These are phyloP conservation scores for Anthracocystis setariae DNA, from an alignment of 1,284 basidiomycete species.

Conservation along the genomic window DNA sequence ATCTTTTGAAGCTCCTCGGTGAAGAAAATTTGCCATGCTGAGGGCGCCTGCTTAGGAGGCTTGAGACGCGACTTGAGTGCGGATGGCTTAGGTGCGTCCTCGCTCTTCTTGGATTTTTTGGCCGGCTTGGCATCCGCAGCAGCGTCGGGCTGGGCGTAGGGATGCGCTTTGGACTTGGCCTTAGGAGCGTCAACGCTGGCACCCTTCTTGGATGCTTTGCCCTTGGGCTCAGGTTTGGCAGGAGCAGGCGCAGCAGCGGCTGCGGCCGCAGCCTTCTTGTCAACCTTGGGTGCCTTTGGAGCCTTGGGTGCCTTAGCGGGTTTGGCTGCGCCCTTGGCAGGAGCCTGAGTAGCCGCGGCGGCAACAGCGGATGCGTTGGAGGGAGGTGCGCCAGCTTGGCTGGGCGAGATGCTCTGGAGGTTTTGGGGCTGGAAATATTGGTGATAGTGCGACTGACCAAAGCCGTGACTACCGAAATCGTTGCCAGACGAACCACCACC, in stretches of 20 bases:
- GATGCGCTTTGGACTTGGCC: slow-evolving; percentile 46
- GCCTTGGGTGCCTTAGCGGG: slow-evolving; percentile 35
- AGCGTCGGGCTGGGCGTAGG: slow-evolving; percentile 42
- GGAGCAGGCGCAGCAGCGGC: slow-evolving; percentile 26
- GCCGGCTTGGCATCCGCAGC: slow-evolving; percentile 36
- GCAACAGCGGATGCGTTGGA: slow-evolving; percentile 25
- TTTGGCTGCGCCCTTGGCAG: slow-evolving; percentile 33
- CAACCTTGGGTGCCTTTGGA: slow-evolving; percentile 37
- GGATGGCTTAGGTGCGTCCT: slow-evolving; percentile 65
- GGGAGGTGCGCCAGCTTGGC: slow-evolving; percentile 46
- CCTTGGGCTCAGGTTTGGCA: slow-evolving; percentile 37
- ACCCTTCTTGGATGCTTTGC: slow-evolving; percentile 43
- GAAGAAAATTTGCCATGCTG: slow-evolving; percentile 96
- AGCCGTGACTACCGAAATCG: slow-evolving; percentile 47
- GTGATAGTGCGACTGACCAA: slow-evolving; percentile 49
- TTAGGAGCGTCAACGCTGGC: slow-evolving; percentile 43
- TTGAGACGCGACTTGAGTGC: slow-evolving; percentile 73
- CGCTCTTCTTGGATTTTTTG: slow-evolving; percentile 51
- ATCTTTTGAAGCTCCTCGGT: slow-evolving; percentile 89
- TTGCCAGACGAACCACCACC: slow-evolving; percentile 34
- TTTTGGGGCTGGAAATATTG: slow-evolving; percentile 53
- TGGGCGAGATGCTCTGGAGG: slow-evolving; percentile 47
- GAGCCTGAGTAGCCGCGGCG: slow-evolving; percentile 24
- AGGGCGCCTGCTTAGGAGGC: slow-evolving; percentile 90
- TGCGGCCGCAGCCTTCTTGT: slow-evolving; percentile 33